Evolutionary conservation across 441 rosid genomes (phyloP).

Genomic region (Biscutella laevigata): DNA sequence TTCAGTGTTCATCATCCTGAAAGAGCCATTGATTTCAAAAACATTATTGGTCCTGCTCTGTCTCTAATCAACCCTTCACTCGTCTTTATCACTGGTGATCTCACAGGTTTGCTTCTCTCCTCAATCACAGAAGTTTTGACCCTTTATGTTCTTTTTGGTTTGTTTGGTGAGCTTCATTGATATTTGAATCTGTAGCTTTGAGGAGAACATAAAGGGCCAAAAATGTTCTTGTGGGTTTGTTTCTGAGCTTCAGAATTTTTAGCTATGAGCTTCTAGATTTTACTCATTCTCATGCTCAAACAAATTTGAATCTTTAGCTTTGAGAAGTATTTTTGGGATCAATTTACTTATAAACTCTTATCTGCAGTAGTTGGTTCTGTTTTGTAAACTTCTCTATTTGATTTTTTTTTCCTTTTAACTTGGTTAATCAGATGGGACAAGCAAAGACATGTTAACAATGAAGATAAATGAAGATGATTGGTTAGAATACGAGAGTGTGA

Average conservation of each 20-base stretch:
- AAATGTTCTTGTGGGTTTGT: too few relatives aligned
- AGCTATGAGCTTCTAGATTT: neutral
- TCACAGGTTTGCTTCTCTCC: conserved; percentile 50
- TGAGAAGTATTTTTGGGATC: neutral
- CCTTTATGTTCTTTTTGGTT: neutral
- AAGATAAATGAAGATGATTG: conserved; percentile 76
- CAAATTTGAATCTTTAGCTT: conserved; percentile 1
- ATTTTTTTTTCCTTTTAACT: neutral
- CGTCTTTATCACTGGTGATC: conserved; percentile 86
- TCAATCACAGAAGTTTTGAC: neutral
- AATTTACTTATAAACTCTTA: neutral
- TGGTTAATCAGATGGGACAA: conserved; percentile 65
- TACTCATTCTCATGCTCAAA: neutral
- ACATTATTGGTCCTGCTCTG: conserved; percentile 52
- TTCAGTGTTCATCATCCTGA: conserved; percentile 86
- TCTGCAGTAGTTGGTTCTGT: neutral
- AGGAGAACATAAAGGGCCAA: too few relatives aligned
- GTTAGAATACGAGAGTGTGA: conserved; percentile 61
- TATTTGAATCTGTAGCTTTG: neutral
- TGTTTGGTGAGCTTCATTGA: neutral
- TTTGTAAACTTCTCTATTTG: neutral
- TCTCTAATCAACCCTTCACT: conserved; percentile 74
- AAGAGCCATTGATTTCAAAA: conserved; percentile 64
- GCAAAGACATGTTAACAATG: conserved; percentile 70
- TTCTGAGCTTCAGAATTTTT: too few relatives aligned